Evolutionary conservation across 176 grass and related monocot genomes (phyloP).

Genomic region (Zizania latifolia): DNA sequence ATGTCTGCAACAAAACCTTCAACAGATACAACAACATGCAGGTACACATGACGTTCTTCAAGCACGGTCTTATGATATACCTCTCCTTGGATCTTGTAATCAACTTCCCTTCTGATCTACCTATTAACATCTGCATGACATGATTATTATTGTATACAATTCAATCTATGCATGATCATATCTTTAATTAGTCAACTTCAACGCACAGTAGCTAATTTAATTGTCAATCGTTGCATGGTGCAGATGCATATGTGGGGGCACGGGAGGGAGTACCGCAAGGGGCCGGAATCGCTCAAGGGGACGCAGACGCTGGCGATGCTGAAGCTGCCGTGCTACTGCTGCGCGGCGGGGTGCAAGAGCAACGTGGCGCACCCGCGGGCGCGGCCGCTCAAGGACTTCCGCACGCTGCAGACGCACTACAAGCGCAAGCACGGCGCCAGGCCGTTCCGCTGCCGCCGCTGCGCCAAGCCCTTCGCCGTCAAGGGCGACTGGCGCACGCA

Average conservation of each 20-base stretch:
- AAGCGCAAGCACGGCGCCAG: conserved; percentile 89
- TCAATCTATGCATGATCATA: too few species aligned
- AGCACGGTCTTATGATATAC: neutral
- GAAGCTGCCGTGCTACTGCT: conserved; percentile 95
- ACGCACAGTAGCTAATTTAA: neutral
- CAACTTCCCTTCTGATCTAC: neutral
- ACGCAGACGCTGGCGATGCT: conserved; percentile 71
- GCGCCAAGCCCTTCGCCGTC: conserved; percentile 90
- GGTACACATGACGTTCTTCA: conserved; percentile 31
- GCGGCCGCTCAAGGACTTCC: conserved; percentile 87
- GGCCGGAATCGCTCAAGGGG: conserved; percentile 81
- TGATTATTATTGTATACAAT: neutral
- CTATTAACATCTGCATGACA: neutral
- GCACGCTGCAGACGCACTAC: conserved; percentile 98
- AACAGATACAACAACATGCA: conserved; percentile 97
- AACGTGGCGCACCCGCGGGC: conserved; percentile 65
- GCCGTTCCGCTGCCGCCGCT: conserved; percentile 83
- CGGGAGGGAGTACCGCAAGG: conserved; percentile 89
- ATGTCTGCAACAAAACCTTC: conserved; percentile 89
- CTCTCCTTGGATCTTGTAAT: neutral
- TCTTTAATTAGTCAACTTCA: too few species aligned
- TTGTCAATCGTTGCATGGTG: neutral
- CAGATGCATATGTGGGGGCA: conserved; percentile 99
- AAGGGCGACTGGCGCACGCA: conserved; percentile 98
- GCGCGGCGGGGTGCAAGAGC: conserved; percentile 84